Conservation (phyloP, 208 protist genomes). For the Wallacemonas sp. region DNA sequence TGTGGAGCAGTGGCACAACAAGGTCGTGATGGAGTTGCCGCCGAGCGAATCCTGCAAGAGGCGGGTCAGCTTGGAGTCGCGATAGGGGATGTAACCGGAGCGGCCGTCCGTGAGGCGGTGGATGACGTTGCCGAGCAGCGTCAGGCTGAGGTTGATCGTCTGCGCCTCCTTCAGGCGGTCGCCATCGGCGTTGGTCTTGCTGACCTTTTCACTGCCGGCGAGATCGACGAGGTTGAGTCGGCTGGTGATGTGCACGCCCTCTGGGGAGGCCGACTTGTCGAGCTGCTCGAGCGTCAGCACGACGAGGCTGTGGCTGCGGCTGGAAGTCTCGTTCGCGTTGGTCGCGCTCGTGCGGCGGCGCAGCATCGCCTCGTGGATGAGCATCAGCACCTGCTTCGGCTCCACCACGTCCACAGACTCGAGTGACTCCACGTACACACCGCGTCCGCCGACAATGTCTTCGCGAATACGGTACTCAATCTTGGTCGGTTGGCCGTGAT, state of each 20-base stretch:
- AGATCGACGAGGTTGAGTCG: slow-evolving; percentile 83
- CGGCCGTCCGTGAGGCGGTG: slow-evolving; percentile 64
- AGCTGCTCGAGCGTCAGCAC: slow-evolving; percentile 46
- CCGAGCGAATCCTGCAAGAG: slow-evolving; percentile 69
- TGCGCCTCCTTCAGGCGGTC: slow-evolving; percentile 52
- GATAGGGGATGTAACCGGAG: slow-evolving; percentile 56
- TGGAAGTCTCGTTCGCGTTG: slow-evolving; percentile 63
- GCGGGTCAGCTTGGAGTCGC: slow-evolving; percentile 76
- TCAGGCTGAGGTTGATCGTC: slow-evolving; percentile 88
- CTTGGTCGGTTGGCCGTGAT: background rate
- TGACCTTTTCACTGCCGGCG: slow-evolving; percentile 80
- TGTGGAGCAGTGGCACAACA: slow-evolving; percentile 56
- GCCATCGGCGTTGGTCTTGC: slow-evolving; percentile 52
- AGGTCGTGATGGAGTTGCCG: slow-evolving; percentile 52
- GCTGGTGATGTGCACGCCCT: slow-evolving; percentile 26
- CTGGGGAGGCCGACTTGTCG: slow-evolving; percentile 21
- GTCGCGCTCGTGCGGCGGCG: slow-evolving; percentile 42
- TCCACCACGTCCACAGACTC: slow-evolving; percentile 27
- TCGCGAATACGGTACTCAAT: slow-evolving; percentile 48
- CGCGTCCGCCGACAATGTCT: slow-evolving; percentile 26
- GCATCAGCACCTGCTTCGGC: slow-evolving; percentile 33
- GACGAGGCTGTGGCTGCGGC: slow-evolving; percentile 70
- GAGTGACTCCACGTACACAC: slow-evolving; percentile 48
- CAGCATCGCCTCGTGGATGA: slow-evolving; percentile 33
- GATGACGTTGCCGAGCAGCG: slow-evolving; percentile 84